Base-by-base conservation (phyloP, 2,329 filamentous ascomycete genomes). In the Knoxdaviesia capensis region DNA sequence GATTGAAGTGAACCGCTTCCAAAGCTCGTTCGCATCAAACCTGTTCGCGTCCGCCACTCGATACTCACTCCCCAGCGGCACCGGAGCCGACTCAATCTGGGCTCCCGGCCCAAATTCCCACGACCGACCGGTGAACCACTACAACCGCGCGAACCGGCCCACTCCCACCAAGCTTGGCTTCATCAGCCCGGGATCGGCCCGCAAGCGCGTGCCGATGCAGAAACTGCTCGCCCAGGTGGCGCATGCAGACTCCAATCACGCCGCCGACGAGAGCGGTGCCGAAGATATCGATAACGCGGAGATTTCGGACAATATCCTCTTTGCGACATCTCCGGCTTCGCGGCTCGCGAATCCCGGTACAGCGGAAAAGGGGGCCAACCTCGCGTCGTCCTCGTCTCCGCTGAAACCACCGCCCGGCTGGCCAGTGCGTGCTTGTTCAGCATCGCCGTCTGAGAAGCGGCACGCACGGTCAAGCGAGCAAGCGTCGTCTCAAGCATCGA, bases 41-140 rank as follows among this genome's bases (percentile, higher is more conserved):
- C 39, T 47, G 7, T 45, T 45, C 33, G 38, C 41, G 33, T 11
- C 44, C n/a, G 50, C 58, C 48, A 20, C 20, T 20, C 50, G 56
- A 51, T 55, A 58, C 46, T 44, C 56, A n/a, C 51, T 54, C 46
- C 52, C 58, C 28, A 47, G 50, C 20, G 48, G 58, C 46, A 51
- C 48, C 31, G 50, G 52, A 1, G 35, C 52, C 30, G 51, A 42
- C n/a, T 60, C 58, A 3, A 58, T 59, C 33, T 59, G 58, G 57
- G 53, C 54, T 8, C 48, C 52, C 1, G 46, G 46, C 2, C 51
- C 48, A 28, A 45, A 38, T 28, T 49, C 51, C 31, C 41, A 49
- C 11, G 48, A 51, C 20, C 20, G 20, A 20, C 20, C 20, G 20
- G 20, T 20, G 3, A 20, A 20, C 20, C 20, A 20, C 20, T 20